phyloP scores from a whole-genome alignment of 148 eudicot genomes.

The Vaccinium corymbosum region DNA sequence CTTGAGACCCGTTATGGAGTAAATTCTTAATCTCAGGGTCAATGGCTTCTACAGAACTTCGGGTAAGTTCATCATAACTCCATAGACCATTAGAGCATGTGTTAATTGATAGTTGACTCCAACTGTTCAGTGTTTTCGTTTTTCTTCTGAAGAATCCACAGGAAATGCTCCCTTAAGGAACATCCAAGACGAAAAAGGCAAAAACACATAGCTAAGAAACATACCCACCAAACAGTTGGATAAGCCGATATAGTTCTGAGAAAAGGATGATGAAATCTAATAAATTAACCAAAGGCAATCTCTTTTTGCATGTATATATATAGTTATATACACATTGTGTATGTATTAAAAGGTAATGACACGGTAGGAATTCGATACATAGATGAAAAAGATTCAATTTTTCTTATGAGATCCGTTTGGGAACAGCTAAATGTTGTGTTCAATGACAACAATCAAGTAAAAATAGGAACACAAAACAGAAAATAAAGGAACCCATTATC shows the following conservation, averaged over 20 bases:
- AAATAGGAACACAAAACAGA: background rate
- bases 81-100: background rate
- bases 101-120: background rate
- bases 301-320: background rate
- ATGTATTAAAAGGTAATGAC: background rate
- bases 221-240: background rate
- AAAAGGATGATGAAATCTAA: background rate
- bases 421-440: background rate
- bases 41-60: background rate
- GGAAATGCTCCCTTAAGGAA: background rate
- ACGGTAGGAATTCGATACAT: background rate
- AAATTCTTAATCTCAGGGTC: background rate
- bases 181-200: background rate
- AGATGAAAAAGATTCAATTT: background rate
- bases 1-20: background rate
- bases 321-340: background rate
- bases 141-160: background rate
- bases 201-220: conserved; percentile 1
- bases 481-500: background rate
- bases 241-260: background rate
- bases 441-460: background rate
- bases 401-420: background rate
- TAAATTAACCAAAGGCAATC: background rate
- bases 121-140: background rate
- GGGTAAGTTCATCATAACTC: background rate